Evolutionary conservation across 78 protist genomes (phyloP).

Genomic region (Chrysochromulina parva): DNA sequence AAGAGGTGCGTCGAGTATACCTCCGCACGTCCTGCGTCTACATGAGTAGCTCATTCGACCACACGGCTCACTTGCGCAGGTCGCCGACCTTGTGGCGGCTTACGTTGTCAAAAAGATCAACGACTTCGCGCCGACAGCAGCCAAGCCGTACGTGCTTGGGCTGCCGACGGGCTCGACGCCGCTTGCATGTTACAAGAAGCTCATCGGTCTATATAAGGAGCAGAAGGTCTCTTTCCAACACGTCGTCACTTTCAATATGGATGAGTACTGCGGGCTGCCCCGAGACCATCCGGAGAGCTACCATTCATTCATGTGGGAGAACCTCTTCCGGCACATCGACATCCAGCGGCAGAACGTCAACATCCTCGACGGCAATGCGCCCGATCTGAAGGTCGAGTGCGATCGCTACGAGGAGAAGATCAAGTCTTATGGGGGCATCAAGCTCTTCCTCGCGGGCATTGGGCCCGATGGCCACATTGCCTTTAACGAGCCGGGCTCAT

Average conservation of each 20-base stretch:
- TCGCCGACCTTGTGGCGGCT: conserved; percentile 55
- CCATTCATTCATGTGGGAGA: conserved; percentile 82
- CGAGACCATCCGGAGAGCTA: conserved; percentile 76
- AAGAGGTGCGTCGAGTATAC: too few relatives aligned
- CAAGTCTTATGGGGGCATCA: not conserved
- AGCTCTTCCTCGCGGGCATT: not conserved
- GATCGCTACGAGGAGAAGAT: conserved; percentile 66
- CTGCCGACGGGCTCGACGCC: conserved; percentile 83
- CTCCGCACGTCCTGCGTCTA: too few relatives aligned
- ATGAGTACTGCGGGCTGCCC: conserved; percentile 75
- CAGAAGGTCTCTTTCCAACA: conserved; percentile 66
- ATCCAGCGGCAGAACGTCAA: conserved; percentile 70
- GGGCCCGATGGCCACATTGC: conserved; percentile 89
- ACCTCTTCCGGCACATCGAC: conserved; percentile 79
- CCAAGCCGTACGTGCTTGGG: conserved; percentile 69
- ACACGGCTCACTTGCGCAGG: not conserved
- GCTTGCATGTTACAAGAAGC: conserved; percentile 18
- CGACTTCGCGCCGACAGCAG: conserved; percentile 44
- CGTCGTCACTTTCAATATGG: conserved; percentile 87
- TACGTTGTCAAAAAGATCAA: conserved; percentile 60
- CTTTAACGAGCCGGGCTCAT: conserved; percentile 91
- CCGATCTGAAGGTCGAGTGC: conserved; percentile 63
- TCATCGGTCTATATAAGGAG: conserved; percentile 21
- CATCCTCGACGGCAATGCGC: conserved; percentile 77
- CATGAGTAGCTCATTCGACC: too few relatives aligned